Percentiles rank a stretch among this genome's conserved stretches.
phyloP scores from a whole-genome alignment of 176 grass and related monocot species.

The Poa pratensis region DNA sequence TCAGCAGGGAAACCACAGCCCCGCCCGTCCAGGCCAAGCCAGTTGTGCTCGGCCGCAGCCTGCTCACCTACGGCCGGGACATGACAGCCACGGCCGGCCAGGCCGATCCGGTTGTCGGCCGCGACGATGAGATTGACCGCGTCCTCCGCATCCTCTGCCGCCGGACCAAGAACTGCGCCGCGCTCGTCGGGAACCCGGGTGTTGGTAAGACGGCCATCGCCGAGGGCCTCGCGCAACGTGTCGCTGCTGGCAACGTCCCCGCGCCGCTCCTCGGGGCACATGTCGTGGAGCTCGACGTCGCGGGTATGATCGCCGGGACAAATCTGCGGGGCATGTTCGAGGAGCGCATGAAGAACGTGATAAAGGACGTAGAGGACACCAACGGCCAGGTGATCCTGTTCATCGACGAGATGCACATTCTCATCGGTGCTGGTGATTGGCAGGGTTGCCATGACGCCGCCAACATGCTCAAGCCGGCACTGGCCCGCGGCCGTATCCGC shows the following conservation, averaged over 20 bases:
- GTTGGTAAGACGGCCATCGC: conserved; percentile 19
- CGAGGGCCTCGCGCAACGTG: conserved; percentile 16
- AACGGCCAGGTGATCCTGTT: not conserved
- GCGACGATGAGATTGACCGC: conserved; percentile 29
- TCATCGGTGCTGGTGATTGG: not conserved
- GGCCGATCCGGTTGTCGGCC: not conserved
- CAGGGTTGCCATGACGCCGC: not conserved
- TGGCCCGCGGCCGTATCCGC: conserved; percentile 5
- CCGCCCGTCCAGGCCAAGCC: not conserved
- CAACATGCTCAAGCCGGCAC: not conserved
- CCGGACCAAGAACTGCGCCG: conserved; percentile 22
- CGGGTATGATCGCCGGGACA: not conserved
- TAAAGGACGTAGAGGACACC: not conserved
- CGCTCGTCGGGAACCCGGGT: not conserved
- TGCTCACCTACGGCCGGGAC: not conserved
- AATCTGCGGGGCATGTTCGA: not conserved
- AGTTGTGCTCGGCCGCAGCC: not conserved
- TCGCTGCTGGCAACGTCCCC: not conserved
- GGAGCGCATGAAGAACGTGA: conserved; percentile 28
- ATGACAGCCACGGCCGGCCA: not conserved
- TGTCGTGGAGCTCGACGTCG: not conserved
- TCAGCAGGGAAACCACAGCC: too few species aligned
- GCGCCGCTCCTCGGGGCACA: not conserved
- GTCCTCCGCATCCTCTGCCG: conserved; percentile 29
- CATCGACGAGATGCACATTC: conserved; percentile 15